phyloP scores from a whole-genome alignment of 192 early-diverging fungal species.

The Dissophora globulifera region DNA sequence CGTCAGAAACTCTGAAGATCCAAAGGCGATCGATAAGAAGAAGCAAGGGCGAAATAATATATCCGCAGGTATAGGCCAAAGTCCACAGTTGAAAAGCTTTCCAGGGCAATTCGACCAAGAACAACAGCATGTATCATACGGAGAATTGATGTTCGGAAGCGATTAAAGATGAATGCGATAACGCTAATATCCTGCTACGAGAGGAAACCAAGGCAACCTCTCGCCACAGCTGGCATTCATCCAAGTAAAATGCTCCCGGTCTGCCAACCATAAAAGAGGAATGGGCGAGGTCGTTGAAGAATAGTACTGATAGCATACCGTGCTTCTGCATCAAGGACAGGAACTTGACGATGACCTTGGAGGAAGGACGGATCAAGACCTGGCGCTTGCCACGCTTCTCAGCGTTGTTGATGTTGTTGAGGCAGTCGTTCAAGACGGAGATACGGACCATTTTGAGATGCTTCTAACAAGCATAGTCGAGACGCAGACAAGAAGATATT shows the following conservation, averaged over 20 bases:
- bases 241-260: too few relatives aligned
- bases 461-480: constrained; percentile 9
- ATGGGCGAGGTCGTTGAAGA: too few relatives aligned
- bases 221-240: too few relatives aligned
- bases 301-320: constrained; percentile 63
- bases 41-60: background rate
- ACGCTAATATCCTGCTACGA: background rate
- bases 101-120: too few relatives aligned
- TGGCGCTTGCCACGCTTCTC: constrained; percentile 99
- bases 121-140: background rate
- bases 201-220: too few relatives aligned
- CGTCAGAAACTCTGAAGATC: too few relatives aligned
- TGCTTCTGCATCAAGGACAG: constrained; percentile 99
- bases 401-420: constrained; percentile 99
- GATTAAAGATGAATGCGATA: background rate
- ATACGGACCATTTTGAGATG: constrained; percentile 92
- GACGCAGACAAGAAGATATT: too few relatives aligned
- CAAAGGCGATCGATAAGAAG: too few relatives aligned
- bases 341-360: constrained; percentile 99
- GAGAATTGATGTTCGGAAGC: background rate
- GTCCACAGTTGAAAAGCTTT: too few relatives aligned
- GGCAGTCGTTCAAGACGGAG: constrained; percentile 96
- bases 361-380: constrained; percentile 95
- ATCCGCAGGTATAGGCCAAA: background rate
- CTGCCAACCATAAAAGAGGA: too few relatives aligned